Evolutionary conservation across 1,284 basidiomycete genomes (phyloP), one percentile per base, ranked within the genome.

Genomic region (Sphagnurus paluster): DNA sequence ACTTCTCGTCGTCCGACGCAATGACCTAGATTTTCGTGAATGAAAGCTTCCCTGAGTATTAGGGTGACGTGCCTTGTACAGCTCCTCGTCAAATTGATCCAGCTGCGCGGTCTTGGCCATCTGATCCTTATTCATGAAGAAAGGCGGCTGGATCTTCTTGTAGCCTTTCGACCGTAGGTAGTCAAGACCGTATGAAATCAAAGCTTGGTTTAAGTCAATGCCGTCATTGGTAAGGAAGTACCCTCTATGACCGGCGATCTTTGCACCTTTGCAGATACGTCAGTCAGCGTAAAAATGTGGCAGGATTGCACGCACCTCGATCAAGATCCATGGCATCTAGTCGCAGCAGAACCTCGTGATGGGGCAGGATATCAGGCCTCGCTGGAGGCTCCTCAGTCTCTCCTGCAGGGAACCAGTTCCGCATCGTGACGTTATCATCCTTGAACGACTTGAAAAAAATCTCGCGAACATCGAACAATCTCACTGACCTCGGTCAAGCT

Each of bases 21-120:
- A 89, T 86, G 50, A 96, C 88, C 88, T 90, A 42, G n/a, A 29
- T 38, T 17, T 26, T 10, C 11, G 14, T 7, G 28, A 14, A 9
- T 4, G 25, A 42, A 17, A 21, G 3, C 6, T n/a, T n/a, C n/a
- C n/a, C n/a, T n/a, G n/a, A 14, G 23, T 5, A 26, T 33, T 2
- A 11, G 5, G 5, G 32, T 3, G 51, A 63, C 11, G 21, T 39
- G 86, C 91, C 76, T 98, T 97, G 83, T 99, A 99, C 19, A 99
- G 74, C 58, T 97, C 95, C 72, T 99, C 97, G 66, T 99, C 96
- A 59, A 98, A 99, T 67, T 98, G 92, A 61, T 95, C 92, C 13
- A 99, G 82, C 66, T 99, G 96, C 1, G 96, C 96, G 0, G 96
- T 99, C 74, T 96, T 96, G 50, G 82, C 84, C 97, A 99, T 99